phyloP scores from a whole-genome alignment of 352 stramenopile genomes.

The Pythium guiyangense region DNA sequence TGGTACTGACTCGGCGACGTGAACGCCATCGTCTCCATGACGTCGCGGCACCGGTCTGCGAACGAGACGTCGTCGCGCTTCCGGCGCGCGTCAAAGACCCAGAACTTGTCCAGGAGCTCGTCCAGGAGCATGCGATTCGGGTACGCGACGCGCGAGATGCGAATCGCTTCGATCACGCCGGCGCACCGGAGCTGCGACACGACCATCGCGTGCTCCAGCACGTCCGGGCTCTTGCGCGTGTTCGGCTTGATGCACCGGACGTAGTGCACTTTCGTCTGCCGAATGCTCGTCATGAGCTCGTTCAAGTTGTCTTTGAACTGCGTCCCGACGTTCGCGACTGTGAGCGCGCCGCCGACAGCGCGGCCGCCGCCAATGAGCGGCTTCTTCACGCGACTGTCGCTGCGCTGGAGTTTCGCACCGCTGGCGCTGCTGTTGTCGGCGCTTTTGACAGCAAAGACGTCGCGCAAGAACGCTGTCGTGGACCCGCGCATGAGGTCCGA shows the following conservation, averaged over 20 bases:
- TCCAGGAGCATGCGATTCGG: constrained; percentile 93
- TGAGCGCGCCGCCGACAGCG: constrained; percentile 33
- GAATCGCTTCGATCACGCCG: constrained; percentile 98
- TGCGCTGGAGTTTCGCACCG: background rate
- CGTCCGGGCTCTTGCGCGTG: constrained; percentile 86
- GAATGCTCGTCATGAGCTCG: constrained; percentile 92
- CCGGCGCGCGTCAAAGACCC: constrained; percentile 52
- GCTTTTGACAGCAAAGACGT: constrained; percentile 45
- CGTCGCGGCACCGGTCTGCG: constrained; percentile 37
- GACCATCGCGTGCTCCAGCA: constrained; percentile 90
- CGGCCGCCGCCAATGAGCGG: constrained; percentile 8
- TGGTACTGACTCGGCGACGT: constrained; percentile 74
- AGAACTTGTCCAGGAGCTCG: constrained; percentile 77
- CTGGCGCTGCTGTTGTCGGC: background rate
- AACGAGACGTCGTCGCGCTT: constrained; percentile 37
- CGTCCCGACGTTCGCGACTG: constrained; percentile 58
- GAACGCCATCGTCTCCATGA: constrained; percentile 63
- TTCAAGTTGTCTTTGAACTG: constrained; percentile 91
- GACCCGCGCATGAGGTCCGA: constrained; percentile 66
- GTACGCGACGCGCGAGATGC: constrained; percentile 96
- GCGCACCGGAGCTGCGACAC: constrained; percentile 96
- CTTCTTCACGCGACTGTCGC: constrained; percentile 16
- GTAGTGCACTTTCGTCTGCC: constrained; percentile 95
- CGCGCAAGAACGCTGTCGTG: constrained; percentile 34
- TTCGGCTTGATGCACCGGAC: constrained; percentile 99